Conservation (phyloP, 2,329 filamentous ascomycete genomes). For the Sclerotinia trifoliorum region DNA sequence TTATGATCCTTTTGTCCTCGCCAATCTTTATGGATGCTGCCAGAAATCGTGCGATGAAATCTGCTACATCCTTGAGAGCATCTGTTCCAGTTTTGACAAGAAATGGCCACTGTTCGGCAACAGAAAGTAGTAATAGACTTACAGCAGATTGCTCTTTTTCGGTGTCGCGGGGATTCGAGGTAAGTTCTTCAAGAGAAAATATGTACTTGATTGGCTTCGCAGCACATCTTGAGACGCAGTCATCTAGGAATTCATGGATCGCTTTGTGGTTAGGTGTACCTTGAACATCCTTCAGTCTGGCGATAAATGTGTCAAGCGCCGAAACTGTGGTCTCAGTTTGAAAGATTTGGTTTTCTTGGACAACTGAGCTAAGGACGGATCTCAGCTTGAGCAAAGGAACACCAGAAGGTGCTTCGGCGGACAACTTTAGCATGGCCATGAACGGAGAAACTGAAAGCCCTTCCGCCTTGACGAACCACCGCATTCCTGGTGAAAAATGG, state of each 20-base stretch:
- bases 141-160: slow-evolving; percentile 42
- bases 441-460: slow-evolving; percentile 66
- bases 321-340: slow-evolving; percentile 46
- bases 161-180: slow-evolving; percentile 41
- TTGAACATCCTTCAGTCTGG: slow-evolving; percentile 39
- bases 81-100: slow-evolving; percentile 52
- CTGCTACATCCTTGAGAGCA: slow-evolving; percentile 49
- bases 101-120: slow-evolving; percentile 79
- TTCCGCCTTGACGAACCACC: slow-evolving; percentile 80
- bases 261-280: slow-evolving; percentile 42
- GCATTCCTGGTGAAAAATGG: slow-evolving; percentile 76
- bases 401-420: slow-evolving; percentile 49
- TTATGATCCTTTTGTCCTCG: slow-evolving; percentile 50
- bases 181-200: slow-evolving; percentile 60
- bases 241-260: slow-evolving; percentile 74
- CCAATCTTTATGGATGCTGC: slow-evolving; percentile 52
- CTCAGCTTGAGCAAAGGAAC: slow-evolving; percentile 53
- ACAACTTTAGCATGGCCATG: slow-evolving; percentile 64
- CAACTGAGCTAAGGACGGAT: slow-evolving; percentile 58
- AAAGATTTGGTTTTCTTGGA: slow-evolving; percentile 66
- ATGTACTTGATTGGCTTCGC: slow-evolving; percentile 81
- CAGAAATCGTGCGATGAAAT: slow-evolving; percentile 59
- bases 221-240: slow-evolving; percentile 74
- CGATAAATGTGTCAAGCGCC: slow-evolving; percentile 50
- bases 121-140: slow-evolving; percentile 66